A percentile compares a stretch with the other conserved stretches of the same genome.
Conservation (phyloP, 1,284 basidiomycete species). For the Ustilago lituana region DNA sequence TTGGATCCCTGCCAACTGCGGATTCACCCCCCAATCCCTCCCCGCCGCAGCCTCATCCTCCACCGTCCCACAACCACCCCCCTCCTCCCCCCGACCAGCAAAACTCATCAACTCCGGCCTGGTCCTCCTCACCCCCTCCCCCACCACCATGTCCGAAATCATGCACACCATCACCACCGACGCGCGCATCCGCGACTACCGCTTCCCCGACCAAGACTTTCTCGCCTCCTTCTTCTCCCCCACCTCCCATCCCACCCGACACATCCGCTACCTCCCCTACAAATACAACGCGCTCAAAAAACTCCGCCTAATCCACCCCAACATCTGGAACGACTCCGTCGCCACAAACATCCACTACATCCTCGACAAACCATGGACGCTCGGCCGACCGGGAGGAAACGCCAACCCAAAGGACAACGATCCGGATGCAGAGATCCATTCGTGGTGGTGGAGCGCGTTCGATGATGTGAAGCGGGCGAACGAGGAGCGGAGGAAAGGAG, state of each 20-base stretch:
- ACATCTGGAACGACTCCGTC: constrained; percentile 80
- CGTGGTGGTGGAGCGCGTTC: constrained; percentile 60
- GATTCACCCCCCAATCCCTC: constrained; percentile 73
- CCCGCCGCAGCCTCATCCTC: constrained; percentile 69
- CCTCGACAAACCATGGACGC: constrained; percentile 60
- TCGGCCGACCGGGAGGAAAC: constrained; percentile 21
- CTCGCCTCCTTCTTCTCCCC: constrained; percentile 79
- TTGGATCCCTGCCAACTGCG: constrained; percentile 91
- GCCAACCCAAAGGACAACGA: constrained; percentile 14
- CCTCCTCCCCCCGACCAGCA: constrained; percentile 76
- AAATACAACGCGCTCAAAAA: constrained; percentile 88
- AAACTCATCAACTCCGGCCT: constrained; percentile 86
- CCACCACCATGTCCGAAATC: constrained; percentile 72
- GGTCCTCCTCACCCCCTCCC: constrained; percentile 81
- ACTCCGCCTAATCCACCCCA: constrained; percentile 75
- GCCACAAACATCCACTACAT: constrained; percentile 69
- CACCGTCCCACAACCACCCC: constrained; percentile 67
- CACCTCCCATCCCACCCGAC: not conserved
- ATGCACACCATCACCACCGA: constrained; percentile 76
- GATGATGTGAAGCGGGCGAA: constrained; percentile 7
- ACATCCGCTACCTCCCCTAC: constrained; percentile 77
- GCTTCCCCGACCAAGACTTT: constrained; percentile 92
- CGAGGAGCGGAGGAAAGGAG: not conserved
- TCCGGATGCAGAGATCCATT: constrained; percentile 46
- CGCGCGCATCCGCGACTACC: constrained; percentile 76